Evolutionary conservation across 257 asterid species (phyloP).

Genomic region (Solanum dulcamara): DNA sequence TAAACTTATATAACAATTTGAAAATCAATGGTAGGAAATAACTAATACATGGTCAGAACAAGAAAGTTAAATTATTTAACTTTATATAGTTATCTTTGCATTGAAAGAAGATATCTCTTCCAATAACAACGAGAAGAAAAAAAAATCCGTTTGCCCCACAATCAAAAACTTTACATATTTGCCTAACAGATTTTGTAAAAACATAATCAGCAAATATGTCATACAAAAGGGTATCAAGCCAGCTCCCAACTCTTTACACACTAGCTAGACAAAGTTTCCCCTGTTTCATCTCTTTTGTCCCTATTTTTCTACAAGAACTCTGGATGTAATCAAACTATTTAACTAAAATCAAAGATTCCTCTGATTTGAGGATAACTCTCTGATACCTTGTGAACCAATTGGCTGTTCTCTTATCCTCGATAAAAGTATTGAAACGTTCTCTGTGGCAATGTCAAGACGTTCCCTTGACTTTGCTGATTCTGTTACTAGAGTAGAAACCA

Average conservation of each 20-base stretch:
- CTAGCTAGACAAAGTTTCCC: conserved; percentile 1
- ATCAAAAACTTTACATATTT: not conserved
- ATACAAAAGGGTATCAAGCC: not conserved
- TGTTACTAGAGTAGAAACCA: conserved; percentile 58
- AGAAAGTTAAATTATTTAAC: no score
- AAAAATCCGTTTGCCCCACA: not conserved
- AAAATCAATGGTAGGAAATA: not conserved
- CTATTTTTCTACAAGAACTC: conserved; percentile 7
- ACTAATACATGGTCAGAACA: not conserved
- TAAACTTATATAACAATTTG: not conserved
- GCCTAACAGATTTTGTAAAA: not conserved
- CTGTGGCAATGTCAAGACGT: conserved; percentile 71
- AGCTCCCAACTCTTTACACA: not conserved
- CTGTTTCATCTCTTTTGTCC: not conserved
- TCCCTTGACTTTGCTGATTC: conserved; percentile 73
- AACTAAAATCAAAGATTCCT: conserved; percentile 18
- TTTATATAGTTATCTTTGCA: no score
- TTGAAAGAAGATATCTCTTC: not conserved
- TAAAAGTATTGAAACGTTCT: conserved; percentile 56
- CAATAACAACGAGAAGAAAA: not conserved
- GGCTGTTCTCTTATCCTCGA: conserved; percentile 68
- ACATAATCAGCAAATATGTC: not conserved
- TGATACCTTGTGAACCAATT: conserved; percentile 33
- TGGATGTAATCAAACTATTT: not conserved
- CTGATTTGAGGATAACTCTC: conserved; percentile 36